Conservation (phyloP, 192 early-diverging fungal genomes). For the Haplosporangium gracile region DNA sequence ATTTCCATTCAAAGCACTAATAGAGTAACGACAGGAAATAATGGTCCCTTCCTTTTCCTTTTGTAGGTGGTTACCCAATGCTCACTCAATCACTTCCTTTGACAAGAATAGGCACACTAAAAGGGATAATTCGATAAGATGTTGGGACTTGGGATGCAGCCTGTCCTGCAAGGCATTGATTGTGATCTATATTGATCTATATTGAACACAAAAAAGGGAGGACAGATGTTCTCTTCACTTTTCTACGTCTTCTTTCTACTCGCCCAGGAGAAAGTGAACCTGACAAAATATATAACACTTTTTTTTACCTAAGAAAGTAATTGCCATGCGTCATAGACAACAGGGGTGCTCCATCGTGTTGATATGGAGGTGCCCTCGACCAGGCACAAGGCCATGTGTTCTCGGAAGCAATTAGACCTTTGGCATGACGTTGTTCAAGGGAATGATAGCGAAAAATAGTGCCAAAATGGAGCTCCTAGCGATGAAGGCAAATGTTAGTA, state of each 20-base stretch:
- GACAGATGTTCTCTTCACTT: neutral
- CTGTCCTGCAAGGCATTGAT: neutral
- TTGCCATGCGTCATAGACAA: too few species aligned
- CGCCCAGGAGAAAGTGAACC: too few species aligned
- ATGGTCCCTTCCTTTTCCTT: neutral
- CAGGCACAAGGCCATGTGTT: too few species aligned
- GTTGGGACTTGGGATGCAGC: neutral
- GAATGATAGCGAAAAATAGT: too few species aligned
- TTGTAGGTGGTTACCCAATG: neutral
- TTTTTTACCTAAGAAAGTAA: too few species aligned
- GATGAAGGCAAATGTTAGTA: too few species aligned
- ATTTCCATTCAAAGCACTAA: neutral
- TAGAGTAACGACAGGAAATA: neutral
- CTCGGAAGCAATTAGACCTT: too few species aligned
- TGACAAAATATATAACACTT: too few species aligned
- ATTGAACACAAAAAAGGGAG: neutral
- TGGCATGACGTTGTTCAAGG: too few species aligned
- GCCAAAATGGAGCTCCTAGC: too few species aligned
- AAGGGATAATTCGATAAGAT: neutral
- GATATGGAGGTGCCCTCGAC: too few species aligned
- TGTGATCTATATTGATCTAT: neutral
- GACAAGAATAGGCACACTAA: neutral
- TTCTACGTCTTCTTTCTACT: neutral
- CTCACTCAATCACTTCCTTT: neutral
- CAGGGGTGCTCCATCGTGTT: too few species aligned